Conservation (phyloP, 176 grass and related monocot species). For the Hordeum marinum region DNA sequence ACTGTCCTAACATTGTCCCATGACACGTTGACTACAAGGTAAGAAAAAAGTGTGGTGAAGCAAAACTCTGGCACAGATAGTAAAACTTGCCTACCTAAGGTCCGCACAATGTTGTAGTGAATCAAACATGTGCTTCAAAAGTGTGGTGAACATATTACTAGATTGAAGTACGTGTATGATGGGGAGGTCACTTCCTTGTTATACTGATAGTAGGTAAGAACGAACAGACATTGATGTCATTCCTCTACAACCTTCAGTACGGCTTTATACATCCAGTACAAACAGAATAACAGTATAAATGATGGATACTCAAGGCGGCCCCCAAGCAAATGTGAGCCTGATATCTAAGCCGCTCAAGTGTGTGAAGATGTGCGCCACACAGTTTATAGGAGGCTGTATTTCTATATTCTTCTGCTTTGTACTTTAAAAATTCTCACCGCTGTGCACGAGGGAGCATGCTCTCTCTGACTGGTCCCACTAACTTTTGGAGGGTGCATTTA, state of each 20-base stretch:
- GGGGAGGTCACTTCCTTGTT: neutral
- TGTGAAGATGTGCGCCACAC: too few relatives aligned
- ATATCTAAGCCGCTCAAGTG: neutral
- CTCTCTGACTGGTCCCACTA: too few relatives aligned
- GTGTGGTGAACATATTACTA: neutral
- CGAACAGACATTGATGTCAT: neutral
- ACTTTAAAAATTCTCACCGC: too few relatives aligned
- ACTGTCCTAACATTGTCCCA: neutral
- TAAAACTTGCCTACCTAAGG: neutral
- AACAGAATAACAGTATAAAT: neutral
- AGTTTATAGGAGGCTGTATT: too few relatives aligned
- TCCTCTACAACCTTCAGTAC: neutral
- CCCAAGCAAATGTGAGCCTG: neutral
- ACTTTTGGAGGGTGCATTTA: too few relatives aligned
- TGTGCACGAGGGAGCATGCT: too few relatives aligned
- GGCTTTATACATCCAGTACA: neutral
- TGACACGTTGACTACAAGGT: neutral
- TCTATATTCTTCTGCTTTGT: too few relatives aligned
- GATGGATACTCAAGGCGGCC: neutral
- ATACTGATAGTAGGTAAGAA: neutral
- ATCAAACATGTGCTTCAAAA: neutral
- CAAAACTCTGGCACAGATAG: neutral
- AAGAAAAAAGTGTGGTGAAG: neutral
- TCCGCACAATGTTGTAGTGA: neutral
- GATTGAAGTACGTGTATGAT: neutral